These are phyloP conservation scores for Pachyrhizus erosus DNA, from an alignment of 306 rosid species.

Conservation along the genomic window DNA sequence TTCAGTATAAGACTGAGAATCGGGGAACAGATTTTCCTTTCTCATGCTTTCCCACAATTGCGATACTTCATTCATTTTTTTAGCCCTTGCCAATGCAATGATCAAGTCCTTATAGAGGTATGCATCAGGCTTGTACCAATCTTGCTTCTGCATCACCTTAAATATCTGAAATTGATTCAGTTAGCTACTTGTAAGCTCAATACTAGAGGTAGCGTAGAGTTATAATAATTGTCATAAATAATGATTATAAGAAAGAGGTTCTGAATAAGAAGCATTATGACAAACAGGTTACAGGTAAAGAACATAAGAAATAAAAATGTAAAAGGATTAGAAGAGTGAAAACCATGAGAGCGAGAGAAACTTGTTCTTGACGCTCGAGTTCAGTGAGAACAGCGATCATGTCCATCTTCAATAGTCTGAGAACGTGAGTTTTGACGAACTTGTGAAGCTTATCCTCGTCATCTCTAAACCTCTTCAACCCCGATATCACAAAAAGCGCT, in stretches of 20 bases:
- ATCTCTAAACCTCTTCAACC: slow-evolving; percentile 81
- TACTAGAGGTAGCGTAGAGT: not conserved
- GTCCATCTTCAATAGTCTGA: slow-evolving; percentile 84
- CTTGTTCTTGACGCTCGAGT: slow-evolving; percentile 95
- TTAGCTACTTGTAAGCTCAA: slow-evolving; percentile 44
- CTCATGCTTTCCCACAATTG: slow-evolving; percentile 81
- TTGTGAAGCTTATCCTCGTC: slow-evolving; percentile 73
- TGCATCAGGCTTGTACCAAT: slow-evolving; percentile 84
- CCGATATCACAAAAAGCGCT: slow-evolving; percentile 76
- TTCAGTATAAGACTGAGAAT: slow-evolving; percentile 86
- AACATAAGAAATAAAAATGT: not conserved
- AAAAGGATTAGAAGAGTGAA: not conserved
- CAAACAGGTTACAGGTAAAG: slow-evolving; percentile 53
- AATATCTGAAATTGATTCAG: slow-evolving; percentile 60
- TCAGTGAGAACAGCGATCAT: slow-evolving; percentile 82
- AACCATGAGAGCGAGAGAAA: slow-evolving; percentile 83
- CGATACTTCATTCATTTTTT: slow-evolving; percentile 85
- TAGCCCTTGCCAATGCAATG: slow-evolving; percentile 72
- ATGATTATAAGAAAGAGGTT: not conserved
- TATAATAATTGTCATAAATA: not conserved
- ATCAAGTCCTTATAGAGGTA: slow-evolving; percentile 83
- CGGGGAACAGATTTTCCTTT: slow-evolving; percentile 74
- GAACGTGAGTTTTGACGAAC: slow-evolving; percentile 71
- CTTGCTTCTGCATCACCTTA: slow-evolving; percentile 78
- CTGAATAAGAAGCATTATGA: slow-evolving; percentile 42